Conservation (phyloP, 2,329 filamentous ascomycete species). For the Clathrospora elynae region DNA sequence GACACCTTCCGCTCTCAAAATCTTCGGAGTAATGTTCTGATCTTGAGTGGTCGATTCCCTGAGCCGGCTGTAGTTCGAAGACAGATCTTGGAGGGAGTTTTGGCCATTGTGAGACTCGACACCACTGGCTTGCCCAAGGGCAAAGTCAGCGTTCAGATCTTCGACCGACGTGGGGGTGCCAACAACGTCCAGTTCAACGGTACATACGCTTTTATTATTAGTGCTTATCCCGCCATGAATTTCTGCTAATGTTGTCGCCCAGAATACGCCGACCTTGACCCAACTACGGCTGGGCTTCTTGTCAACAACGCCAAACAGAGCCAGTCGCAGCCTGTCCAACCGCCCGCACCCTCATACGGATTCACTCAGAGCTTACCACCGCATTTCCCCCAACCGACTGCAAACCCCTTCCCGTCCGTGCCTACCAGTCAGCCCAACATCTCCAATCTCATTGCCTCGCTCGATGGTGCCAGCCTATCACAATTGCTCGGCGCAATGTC, state of each 20-base stretch:
- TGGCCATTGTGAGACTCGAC: constrained; percentile 80
- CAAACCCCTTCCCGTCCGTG: constrained; percentile 46
- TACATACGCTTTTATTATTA: constrained; percentile 38
- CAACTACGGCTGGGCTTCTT: constrained; percentile 77
- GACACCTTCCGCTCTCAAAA: constrained; percentile 72
- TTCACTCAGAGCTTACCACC: constrained; percentile 39
- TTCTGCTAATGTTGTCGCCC: constrained; percentile 23
- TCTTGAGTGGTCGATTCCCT: constrained; percentile 75
- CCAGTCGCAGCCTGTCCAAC: constrained; percentile 41
- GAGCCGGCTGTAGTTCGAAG: constrained; percentile 80
- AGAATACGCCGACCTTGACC: constrained; percentile 85
- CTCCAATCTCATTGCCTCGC: constrained; percentile 67
- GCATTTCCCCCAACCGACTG: constrained; percentile 41
- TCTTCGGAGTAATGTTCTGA: constrained; percentile 78
- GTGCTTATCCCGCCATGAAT: too few relatives aligned
- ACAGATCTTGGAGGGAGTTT: constrained; percentile 86
- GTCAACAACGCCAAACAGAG: constrained; percentile 71
- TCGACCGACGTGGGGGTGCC: constrained; percentile 76
- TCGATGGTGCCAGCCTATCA: constrained; percentile 73
- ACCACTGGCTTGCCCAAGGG: constrained; percentile 69
- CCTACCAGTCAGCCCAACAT: constrained; percentile 55
- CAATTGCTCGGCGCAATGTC: constrained; percentile 67
- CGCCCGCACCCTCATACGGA: constrained; percentile 36
- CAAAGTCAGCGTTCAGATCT: constrained; percentile 81
- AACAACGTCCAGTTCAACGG: constrained; percentile 79